Evolutionary conservation across 148 eudicot species (phyloP).

Genomic region (Rhododendron mucronatum): DNA sequence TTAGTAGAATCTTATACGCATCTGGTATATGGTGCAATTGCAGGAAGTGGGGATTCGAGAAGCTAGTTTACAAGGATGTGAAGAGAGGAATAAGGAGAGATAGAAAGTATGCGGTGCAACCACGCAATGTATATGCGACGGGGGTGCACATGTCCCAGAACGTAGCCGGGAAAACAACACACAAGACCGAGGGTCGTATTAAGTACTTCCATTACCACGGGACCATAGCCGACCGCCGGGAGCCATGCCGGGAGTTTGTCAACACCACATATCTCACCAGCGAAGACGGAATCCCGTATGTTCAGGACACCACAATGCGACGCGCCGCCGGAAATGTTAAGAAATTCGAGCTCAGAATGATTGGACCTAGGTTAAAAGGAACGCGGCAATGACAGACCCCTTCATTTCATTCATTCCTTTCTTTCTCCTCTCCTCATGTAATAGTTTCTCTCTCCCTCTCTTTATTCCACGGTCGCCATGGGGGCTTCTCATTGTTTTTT

Average conservation of each 20-base stretch:
- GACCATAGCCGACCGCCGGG: constrained; percentile 53
- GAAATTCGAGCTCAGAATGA: constrained; percentile 55
- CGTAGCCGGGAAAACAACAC: constrained; percentile 42
- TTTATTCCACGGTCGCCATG: not conserved
- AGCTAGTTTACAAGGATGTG: constrained; percentile 61
- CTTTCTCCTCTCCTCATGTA: not conserved
- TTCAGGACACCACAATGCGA: constrained; percentile 44
- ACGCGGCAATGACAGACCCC: constrained; percentile 39
- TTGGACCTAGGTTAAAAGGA: constrained; percentile 45
- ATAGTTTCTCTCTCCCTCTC: not conserved
- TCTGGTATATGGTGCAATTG: not conserved
- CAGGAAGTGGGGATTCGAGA: constrained; percentile 92
- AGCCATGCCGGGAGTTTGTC: constrained; percentile 48
- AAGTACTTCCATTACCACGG: constrained; percentile 83
- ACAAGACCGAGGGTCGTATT: constrained; percentile 44
- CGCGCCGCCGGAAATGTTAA: constrained; percentile 42
- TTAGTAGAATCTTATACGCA: not conserved
- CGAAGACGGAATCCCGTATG: constrained; percentile 42
- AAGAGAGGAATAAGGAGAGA: constrained; percentile 62
- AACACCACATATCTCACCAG: constrained; percentile 25
- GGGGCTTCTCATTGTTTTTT: not conserved
- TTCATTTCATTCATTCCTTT: constrained; percentile 12
- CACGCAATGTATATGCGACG: constrained; percentile 61
- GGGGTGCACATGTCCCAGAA: constrained; percentile 87
- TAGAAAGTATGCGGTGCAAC: constrained; percentile 73